Evolutionary conservation across 352 stramenopile genomes (phyloP), one percentile per base, ranked within the genome.

Genomic region (Phytophthora ohioensis): DNA sequence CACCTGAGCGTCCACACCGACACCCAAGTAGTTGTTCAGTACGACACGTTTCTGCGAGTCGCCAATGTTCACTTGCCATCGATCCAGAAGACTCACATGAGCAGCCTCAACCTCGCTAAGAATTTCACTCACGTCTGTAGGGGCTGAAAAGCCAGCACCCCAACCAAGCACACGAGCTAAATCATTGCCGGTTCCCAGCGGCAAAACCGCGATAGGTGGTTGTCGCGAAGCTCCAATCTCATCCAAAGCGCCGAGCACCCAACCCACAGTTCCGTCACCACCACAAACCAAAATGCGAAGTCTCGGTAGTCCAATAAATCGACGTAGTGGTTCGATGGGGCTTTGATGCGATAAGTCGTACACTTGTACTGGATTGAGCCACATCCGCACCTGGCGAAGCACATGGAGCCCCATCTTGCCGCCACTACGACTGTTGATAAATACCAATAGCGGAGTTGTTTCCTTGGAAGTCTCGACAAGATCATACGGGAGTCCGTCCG

Each of bases 111-210:
- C 76, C 53, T 95, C 83, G 2, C 69, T 71, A 10, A 95, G 70
- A 21, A 91, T 76, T 45, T 91, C 80, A 67, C 85, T 92, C 17
- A 95, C 73, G 32, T 87, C 79, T 0, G 66, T 78, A 9, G 79
- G 80, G 55, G 82, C 77, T 38, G 85, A 91, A 60, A 98, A 98
- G 5, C 96, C 96, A 53, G 93, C 94, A 15, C 97, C 97, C 95
- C 96, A 99, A 8, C 97, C 92, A 12, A 98, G 74, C 8, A 97
- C 83, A 17, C 93, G 84, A 17, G 95, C 95, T 34, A 99, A 70
- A 66, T 99, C 97, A 68, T 99, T 99, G 34, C 97, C 97, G 12
- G 97, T 99, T 17, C 97, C 97, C 9, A 99, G 75, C 3, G 97
- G 97, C 27, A 99, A 75, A 62, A 99, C 93, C 21, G 93, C 97